Evolutionary conservation across 768 basidiomycete genomes (phyloP), one percentile per base, ranked within the genome.

Genomic region (Pleurotus ostreatus): DNA sequence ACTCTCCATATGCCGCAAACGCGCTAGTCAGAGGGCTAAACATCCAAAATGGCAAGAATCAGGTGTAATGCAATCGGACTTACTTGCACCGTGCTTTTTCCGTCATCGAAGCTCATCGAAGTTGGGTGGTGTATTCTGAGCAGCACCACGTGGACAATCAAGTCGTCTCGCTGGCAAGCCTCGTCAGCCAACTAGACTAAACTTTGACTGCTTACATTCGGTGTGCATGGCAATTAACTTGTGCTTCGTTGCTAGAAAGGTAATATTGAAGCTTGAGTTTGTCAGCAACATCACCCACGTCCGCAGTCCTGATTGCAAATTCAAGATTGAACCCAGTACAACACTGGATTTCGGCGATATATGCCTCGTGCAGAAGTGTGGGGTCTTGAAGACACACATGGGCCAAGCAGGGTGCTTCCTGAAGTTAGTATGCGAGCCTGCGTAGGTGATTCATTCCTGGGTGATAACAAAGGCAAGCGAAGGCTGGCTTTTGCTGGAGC

Each of bases 21-120:
- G 37, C 39, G 16, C 41, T 53, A 53, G 51, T 43, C 51, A 53
- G 51, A 39, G 23, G 51, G 15, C 9, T 38, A 25, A 18, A 39
- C 16, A 41, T 38, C 48, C 39, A 53, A 53, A 41, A 41, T 16
- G 51, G 39, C 34, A 53, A 40, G 51, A 53, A 53, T 53, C 51
- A 53, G 37, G 37, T 53, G 51, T 53, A 53, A 38, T 39, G 51
- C 51, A 30, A 43, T 41, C 51, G 48, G 48, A 49, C 25, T 49
- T 38, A 49, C 48, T 49, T 30, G 39, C 39, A 43, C 51, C 51
- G 51, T 53, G 51, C 51, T 53, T 53, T 53, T 30, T 53, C 51
- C 39, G 51, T 53, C 51, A 40, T 16, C 41, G 41, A 44, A 44
- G 41, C 20, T 44, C 41, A 18, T 22, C 41, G 20, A n/a, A n/a